Evolutionary conservation across 108 stramenopile genomes (phyloP).

Genomic region (Nannochloropsis salina): DNA sequence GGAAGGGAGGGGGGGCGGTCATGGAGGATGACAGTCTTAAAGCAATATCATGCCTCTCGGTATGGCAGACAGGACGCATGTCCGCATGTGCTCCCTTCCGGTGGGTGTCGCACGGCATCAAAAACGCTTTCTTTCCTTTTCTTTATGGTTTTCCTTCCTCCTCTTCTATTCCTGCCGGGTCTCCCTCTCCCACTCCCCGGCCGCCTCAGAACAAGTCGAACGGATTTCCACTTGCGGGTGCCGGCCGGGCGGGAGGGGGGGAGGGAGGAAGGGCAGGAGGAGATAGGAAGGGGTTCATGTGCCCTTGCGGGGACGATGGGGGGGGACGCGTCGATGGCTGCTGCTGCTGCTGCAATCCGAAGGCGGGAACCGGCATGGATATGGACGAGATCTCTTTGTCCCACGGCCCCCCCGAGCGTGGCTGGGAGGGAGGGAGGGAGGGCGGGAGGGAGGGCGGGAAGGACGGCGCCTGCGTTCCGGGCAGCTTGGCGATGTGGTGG

Average conservation of each 20-base stretch:
- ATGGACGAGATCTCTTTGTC: too few species aligned
- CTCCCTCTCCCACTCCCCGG: background rate
- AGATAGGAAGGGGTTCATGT: slow-evolving; percentile 7
- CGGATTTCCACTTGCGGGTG: background rate
- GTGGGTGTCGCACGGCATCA: background rate
- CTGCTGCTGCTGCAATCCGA: background rate
- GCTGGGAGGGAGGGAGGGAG: background rate
- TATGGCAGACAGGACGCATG: too few species aligned
- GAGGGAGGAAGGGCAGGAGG: background rate
- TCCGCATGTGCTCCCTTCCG: too few species aligned
- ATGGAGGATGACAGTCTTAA: too few species aligned
- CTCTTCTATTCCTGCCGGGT: background rate
- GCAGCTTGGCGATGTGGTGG: background rate
- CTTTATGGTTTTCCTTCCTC: background rate
- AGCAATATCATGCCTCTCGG: too few species aligned
- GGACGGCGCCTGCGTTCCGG: background rate
- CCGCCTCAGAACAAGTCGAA: background rate
- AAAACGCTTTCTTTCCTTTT: background rate
- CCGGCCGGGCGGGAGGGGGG: background rate
- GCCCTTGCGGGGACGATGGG: background rate
- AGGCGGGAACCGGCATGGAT: background rate
- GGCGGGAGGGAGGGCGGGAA: background rate
- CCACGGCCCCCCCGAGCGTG: too few species aligned
- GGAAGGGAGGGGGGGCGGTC: too few species aligned
- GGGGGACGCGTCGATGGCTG: too few species aligned